Conservation (phyloP, 306 rosid genomes). For the Rosa chinensis region DNA sequence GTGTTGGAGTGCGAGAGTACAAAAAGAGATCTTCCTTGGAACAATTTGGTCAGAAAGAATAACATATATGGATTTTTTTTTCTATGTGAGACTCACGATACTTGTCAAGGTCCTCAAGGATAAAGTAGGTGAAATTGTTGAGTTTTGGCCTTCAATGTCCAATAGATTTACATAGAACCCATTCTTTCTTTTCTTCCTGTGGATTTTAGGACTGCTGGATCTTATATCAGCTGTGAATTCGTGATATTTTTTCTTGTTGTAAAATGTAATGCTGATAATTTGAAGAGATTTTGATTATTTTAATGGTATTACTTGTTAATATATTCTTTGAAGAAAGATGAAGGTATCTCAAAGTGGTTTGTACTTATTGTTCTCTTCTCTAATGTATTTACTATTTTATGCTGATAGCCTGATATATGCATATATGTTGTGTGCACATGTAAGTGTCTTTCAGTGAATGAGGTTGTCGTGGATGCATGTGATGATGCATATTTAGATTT, state of each 20-base stretch:
- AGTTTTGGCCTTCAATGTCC: background rate
- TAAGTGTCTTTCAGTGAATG: background rate
- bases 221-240: no score
- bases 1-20: background rate
- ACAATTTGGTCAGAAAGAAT: background rate
- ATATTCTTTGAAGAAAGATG: background rate
- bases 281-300: background rate
- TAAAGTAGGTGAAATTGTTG: slow-evolving; percentile 6
- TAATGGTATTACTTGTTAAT: background rate
- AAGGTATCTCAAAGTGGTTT: background rate
- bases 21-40: background rate
- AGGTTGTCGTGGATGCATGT: background rate
- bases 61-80: background rate
- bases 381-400: background rate
- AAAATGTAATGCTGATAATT: background rate
- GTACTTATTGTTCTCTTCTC: background rate
- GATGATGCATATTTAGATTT: background rate
- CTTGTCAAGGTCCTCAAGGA: background rate
- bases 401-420: background rate
- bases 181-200: background rate
- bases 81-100: background rate
- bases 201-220: background rate
- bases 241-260: background rate
- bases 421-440: background rate
- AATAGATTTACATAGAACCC: background rate